Evolutionary conservation across 2,329 filamentous ascomycete species (phyloP).

Genomic region (Aspergillus niger): DNA sequence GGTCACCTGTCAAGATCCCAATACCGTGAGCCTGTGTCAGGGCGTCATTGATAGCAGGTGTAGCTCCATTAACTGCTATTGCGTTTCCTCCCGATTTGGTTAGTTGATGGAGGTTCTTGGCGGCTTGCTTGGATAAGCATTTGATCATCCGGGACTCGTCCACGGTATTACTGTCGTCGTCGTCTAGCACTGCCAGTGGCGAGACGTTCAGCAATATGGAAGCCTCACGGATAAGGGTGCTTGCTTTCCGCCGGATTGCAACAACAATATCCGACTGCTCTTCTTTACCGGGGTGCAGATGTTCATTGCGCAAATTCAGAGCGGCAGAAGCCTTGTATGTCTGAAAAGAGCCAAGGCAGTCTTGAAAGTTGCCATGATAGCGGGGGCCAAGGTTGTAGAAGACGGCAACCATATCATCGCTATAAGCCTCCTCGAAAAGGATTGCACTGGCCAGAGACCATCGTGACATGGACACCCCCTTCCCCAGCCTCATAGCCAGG

Average conservation of each 20-base stretch:
- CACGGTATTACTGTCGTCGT: constrained; percentile 71
- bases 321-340: constrained; percentile 93
- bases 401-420: constrained; percentile 88
- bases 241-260: constrained; percentile 83
- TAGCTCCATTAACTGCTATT: constrained; percentile 82
- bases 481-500: constrained; percentile 73
- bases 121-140: constrained; percentile 71
- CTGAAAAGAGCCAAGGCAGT: constrained; percentile 91
- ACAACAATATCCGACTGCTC: constrained; percentile 88
- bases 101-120: constrained; percentile 67
- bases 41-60: constrained; percentile 85
- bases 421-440: constrained; percentile 81
- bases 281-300: constrained; percentile 84
- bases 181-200: constrained; percentile 75
- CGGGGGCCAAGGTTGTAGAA: constrained; percentile 85
- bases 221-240: constrained; percentile 75
- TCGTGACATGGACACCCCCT: constrained; percentile 71
- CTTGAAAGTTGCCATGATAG: constrained; percentile 95
- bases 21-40: constrained; percentile 79
- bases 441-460: constrained; percentile 92
- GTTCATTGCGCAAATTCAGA: constrained; percentile 86
- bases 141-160: constrained; percentile 75
- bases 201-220: constrained; percentile 82
- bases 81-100: constrained; percentile 74
- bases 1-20: constrained; percentile 77